Base-by-base conservation (phyloP, 768 basidiomycete genomes). In the Russula sp. region DNA sequence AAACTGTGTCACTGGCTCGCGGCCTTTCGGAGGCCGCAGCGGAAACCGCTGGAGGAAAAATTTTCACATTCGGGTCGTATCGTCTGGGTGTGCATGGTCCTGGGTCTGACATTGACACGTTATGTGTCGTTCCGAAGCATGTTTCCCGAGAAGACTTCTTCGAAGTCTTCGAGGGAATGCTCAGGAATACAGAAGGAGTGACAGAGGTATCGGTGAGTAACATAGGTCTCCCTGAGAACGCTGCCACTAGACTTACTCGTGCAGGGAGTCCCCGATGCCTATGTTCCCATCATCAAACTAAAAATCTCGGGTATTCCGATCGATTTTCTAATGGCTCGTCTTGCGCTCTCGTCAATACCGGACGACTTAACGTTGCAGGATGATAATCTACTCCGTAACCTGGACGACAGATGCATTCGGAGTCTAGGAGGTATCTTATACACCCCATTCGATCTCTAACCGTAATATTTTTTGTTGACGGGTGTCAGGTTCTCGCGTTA, bases 51-150 rank as follows among this genome's bases (percentile, higher is more conserved):
- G 97, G 97, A 55, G 97, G 95, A 66, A 96, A 98, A 79, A 98
- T 99, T 72, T 99, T 93, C 74, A 98, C 97, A 7, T 99, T 96
- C 73, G 97, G 97, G 45, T 98, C 95, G 55, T 98, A 98, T 79
- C 88, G 97, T 69, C 78, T 99, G 52, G 97, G 97, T 61, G 97
- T 98, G 22, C 97, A 98, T 74, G 93, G 92, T 13, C 97, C 96
- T 39, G 90, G 92, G 3, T 81, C 88, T 52, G 96, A 99, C 82
- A 98, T 99, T 72, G 97, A 99, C 78, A 97, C 95, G n/a, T 77
- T 99, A 22, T 90, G 93, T 71, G 96, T 98, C 39, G 97, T 96
- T 41, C 97, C 97, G 7, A 93, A 95, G 73, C 94, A 98, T 74
- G 89, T 98, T 59, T 89, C 87, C 59, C 82, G 93, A 65, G 94